Conservation (phyloP, 345 rosid genomes). For the Dipteronia sinensis region DNA sequence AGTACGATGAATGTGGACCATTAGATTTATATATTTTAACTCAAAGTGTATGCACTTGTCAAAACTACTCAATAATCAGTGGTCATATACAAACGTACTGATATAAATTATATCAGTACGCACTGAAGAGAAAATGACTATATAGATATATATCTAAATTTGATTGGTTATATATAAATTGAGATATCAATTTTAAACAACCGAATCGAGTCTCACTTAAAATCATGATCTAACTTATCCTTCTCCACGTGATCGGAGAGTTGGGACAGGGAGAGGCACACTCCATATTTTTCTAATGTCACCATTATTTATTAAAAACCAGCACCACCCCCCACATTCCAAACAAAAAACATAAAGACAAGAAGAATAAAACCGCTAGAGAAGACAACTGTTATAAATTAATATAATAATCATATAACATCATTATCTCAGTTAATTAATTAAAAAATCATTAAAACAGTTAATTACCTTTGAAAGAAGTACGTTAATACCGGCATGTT, state of each 20-base stretch:
- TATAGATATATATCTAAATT: no score
- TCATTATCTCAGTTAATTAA: background rate
- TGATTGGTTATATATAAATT: no score
- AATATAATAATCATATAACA: background rate
- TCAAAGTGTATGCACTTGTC: no score
- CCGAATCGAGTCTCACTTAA: no score
- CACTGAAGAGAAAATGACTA: no score
- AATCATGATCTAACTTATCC: constrained; percentile 19
- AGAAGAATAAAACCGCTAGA: constrained; percentile 24
- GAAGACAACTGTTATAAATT: constrained; percentile 21
- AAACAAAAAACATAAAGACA: constrained; percentile 30
- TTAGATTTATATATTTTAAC: no score
- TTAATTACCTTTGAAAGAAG: constrained; percentile 83
- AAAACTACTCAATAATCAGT: no score
- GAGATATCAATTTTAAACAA: no score
- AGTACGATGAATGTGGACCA: no score
- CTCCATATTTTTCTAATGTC: background rate
- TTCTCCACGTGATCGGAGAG: constrained; percentile 37
- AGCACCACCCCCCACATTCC: constrained; percentile 16
- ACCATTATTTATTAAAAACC: background rate
- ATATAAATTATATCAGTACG: no score
- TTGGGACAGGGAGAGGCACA: background rate
- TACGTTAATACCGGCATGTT: constrained; percentile 91
- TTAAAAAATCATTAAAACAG: background rate
- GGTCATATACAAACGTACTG: no score